Evolutionary conservation across 129 eudicot genomes (phyloP), one percentile per base, ranked within the genome.

Genomic region (Dittrichia graveolens): DNA sequence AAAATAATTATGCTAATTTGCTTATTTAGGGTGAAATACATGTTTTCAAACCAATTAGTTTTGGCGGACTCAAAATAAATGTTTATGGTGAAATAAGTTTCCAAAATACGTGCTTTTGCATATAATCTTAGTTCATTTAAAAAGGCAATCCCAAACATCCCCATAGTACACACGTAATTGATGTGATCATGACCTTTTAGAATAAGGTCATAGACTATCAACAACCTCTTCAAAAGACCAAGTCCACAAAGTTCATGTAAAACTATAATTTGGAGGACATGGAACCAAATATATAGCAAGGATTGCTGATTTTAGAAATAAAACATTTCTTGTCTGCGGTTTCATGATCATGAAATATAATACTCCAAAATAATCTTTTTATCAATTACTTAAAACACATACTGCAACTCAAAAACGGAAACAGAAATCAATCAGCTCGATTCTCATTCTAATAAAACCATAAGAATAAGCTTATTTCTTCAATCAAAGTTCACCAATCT

Each of bases 361-460:
- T 44, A 47, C 24, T 15, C 59, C 59, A 18, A 16, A 16, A 54
- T 18, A 54, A 15, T 18, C 18, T 16, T 54, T 5, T 16, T 54
- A 16, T 54, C 24, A 9, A 9, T 19, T 57, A 65, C 5, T 10
- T 1, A 5, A 31, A 44, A 65, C 56, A 65, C 11, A 45, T 44
- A 65, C 18, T 19, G 19, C 42, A 65, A 65, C 42, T 65, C 45
- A 34, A 45, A 65, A 45, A 45, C n/a, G 56, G 24, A 65, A 65
- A 7, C 71, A 65, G 42, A 65, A 63, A 63, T 5, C 50, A 44
- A 15, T 43, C 15, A 8, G 31, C 14, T 16, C 8, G 15, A 49
- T 5, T 31, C 3, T 38, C 60, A 14, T 35, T 48, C 4, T 16
- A 53, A 53, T 39, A 16, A 48, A 50, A 19, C 18, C 69, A 57